A percentile compares a stretch with the other conserved stretches of the same genome.
Evolutionary conservation across 352 stramenopile genomes (phyloP).

Genomic region (Globisporangium alternatum): DNA sequence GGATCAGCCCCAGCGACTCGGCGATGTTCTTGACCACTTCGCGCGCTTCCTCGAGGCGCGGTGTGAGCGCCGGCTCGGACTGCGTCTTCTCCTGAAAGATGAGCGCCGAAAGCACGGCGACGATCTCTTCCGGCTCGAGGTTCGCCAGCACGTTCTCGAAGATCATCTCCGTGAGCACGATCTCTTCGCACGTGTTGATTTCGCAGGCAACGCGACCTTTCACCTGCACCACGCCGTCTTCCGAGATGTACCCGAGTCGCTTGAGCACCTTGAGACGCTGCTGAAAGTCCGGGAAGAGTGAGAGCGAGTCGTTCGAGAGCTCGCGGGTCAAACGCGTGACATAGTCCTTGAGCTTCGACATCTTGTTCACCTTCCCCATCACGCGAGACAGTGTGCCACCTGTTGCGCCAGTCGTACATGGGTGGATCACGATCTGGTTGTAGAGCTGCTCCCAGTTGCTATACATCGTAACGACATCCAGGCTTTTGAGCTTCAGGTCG

Average conservation of each 20-base stretch:
- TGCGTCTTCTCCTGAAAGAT: conserved; percentile 96
- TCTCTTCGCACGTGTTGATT: conserved; percentile 97
- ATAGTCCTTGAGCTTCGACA: conserved; percentile 73
- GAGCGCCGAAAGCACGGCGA: conserved; percentile 93
- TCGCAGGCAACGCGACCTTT: conserved; percentile 98
- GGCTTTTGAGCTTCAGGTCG: conserved; percentile 78
- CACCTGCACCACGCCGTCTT: conserved; percentile 86
- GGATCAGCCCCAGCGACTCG: conserved; percentile 75
- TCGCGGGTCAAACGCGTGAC: conserved; percentile 51
- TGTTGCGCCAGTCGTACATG: conserved; percentile 31
- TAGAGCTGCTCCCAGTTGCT: conserved; percentile 58
- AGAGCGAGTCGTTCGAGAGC: conserved; percentile 88
- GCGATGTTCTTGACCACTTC: conserved; percentile 88
- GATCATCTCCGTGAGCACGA: conserved; percentile 98
- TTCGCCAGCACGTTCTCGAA: conserved; percentile 98
- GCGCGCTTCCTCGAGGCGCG: conserved; percentile 68
- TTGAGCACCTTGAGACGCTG: conserved; percentile 91
- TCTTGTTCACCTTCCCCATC: conserved; percentile 67
- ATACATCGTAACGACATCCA: conserved; percentile 72
- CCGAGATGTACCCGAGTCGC: conserved; percentile 93
- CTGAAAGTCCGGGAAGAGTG: conserved; percentile 97
- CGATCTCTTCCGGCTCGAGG: conserved; percentile 96
- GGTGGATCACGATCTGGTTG: conserved; percentile 44
- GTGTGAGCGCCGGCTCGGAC: conserved; percentile 69
- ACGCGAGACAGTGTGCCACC: conserved; percentile 33